Evolutionary conservation across 805 yeast genomes (phyloP), one percentile per base, ranked within the genome.

Genomic region (Cyberlindnera xylosilytica): DNA sequence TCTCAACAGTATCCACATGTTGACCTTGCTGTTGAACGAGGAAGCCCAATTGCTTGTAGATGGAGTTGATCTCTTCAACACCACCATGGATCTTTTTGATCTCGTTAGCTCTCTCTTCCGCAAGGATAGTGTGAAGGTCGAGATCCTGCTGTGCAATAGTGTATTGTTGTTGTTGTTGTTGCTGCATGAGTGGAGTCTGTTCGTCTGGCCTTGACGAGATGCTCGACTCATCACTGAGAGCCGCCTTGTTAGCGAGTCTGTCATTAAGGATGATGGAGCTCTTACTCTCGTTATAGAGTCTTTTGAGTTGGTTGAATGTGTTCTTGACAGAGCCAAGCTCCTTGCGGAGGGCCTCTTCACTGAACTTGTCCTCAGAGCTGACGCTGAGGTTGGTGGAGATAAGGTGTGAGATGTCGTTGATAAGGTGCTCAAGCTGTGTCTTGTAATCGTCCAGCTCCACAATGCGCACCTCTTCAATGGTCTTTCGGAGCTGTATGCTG

Each of bases 21-120:
- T 76, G 81, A 6, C 96, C 96, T 60, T 90, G 97, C 61, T 87
- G 90, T 39, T 74, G 70, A 2, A 90, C 93, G 53, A 90, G 66
- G 29, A 78, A 74, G 13, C 89, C 88, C 43, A 90, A 63, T 54
- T 89, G 96, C 51, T 80, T 79, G 61, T 88, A 89, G 4, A 90
- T 89, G 9, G 88, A 73, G 61, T 90, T 89, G 32, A 90, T 87
- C 51, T 90, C 97, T 40, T 73, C 76, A 10, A 89, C 87, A 0
- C 96, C 95, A 32, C 78, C 78, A 33, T 83, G 81, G 8, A 89
- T 82, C 47, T 78, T 80, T 23, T 72, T 69, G 24, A 90, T 84
- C 47, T 87, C 93, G 19, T 76, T 66, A 40, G 84, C 81, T 42
- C 97, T 68, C 55, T 87, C 91, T 43, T 80, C 78, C 2, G 89